Evolutionary conservation across 176 grass and related monocot species (phyloP).

Genomic region (Oryza meridionalis): DNA sequence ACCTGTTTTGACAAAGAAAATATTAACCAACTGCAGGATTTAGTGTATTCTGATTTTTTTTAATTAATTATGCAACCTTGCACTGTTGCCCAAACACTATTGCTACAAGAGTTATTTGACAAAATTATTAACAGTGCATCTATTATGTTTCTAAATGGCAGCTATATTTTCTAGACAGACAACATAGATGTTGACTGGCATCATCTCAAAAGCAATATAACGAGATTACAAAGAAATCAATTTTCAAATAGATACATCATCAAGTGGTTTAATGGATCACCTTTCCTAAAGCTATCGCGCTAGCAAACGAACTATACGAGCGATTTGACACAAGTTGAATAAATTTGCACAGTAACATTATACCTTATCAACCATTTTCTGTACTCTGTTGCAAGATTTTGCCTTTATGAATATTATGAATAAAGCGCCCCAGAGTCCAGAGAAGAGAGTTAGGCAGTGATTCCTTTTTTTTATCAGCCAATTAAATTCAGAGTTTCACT

Average conservation of each 20-base stretch:
- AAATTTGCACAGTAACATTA: constrained; percentile 15
- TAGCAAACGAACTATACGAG: neutral
- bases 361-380: constrained; percentile 27
- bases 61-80: neutral
- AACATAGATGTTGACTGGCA: constrained; percentile 41
- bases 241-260: constrained; percentile 34
- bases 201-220: constrained; percentile 29
- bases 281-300: neutral
- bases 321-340: constrained; percentile 31
- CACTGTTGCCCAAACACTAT: neutral
- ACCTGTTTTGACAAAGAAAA: constrained; percentile 9
- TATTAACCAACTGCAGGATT: constrained; percentile 13
- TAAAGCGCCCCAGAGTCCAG: neutral
- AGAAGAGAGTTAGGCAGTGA: constrained; percentile 26
- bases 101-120: constrained; percentile 10
- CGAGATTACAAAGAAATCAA: neutral
- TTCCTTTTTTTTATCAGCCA: constrained; percentile 37
- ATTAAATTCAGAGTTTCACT: constrained; percentile 41
- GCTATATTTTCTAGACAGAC: constrained; percentile 34
- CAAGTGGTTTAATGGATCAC: constrained; percentile 32
- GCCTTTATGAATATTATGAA: constrained; percentile 32
- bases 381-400: constrained; percentile 24
- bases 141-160: constrained; percentile 24
- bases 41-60: constrained; percentile 15
- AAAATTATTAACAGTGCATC: neutral